Evolutionary conservation across 73 alveolate genomes (phyloP).

Genomic region (Paramecium sonneborni): DNA sequence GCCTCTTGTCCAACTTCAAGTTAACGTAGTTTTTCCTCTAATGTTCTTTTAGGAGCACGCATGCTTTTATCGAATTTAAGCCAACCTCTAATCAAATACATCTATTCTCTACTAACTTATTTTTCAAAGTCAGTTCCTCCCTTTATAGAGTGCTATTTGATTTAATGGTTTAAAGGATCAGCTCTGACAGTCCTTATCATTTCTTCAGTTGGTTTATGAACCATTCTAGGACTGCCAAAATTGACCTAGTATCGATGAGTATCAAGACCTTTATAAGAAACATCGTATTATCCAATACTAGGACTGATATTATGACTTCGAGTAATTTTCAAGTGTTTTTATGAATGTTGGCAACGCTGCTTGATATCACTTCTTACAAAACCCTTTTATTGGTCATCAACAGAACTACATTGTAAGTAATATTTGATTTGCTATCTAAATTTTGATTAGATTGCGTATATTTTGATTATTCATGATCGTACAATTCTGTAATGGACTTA

Average conservation of each 20-base stretch:
- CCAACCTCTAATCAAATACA: conserved; percentile 18
- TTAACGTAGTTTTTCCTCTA: not conserved
- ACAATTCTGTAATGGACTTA: conserved; percentile 33
- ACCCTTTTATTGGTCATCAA: conserved; percentile 20
- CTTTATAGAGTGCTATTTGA: not conserved
- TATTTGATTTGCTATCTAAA: not conserved
- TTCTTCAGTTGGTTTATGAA: not conserved
- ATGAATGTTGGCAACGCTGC: not conserved
- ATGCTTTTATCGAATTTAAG: not conserved
- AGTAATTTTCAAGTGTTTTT: not conserved
- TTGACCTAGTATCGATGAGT: not conserved
- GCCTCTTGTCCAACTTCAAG: not conserved
- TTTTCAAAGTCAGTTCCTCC: conserved; percentile 25
- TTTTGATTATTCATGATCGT: not conserved
- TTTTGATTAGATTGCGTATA: not conserved
- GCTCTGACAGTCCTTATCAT: not conserved
- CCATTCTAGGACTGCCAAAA: not conserved
- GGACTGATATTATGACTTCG: conserved; percentile 27
- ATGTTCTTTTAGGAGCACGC: not conserved
- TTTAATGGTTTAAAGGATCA: not conserved
- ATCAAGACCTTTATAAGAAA: not conserved
- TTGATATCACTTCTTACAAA: not conserved
- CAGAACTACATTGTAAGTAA: not conserved
- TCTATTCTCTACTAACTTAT: not conserved
- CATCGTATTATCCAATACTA: not conserved